Conservation (phyloP, 1,284 basidiomycete genomes). For the Ceratobasidium sp. region DNA sequence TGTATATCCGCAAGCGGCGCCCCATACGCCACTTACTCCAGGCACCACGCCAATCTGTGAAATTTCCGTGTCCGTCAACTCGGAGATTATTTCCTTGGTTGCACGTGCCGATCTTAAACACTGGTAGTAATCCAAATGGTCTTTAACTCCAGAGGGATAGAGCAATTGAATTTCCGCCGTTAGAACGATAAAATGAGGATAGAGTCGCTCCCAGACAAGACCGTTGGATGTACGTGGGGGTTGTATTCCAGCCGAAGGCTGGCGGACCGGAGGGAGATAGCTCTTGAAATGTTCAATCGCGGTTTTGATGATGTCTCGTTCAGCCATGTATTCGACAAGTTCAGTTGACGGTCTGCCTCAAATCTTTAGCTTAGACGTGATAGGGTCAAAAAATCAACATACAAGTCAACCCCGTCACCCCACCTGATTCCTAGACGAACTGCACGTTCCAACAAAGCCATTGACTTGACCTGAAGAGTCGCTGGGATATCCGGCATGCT, state of each 20-base stretch:
- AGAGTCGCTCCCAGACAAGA: constrained; percentile 22
- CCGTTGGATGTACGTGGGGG: neutral
- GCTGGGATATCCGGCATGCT: neutral
- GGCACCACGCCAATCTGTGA: constrained; percentile 15
- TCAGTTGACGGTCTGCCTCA: neutral
- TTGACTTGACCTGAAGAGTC: constrained; percentile 27
- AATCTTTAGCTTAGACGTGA: neutral
- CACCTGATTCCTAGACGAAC: constrained; percentile 32
- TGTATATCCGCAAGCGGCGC: neutral
- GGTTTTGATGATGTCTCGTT: neutral
- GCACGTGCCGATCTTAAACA: constrained; percentile 10
- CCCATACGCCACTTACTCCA: neutral
- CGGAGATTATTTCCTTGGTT: neutral
- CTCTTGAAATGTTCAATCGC: constrained; percentile 14
- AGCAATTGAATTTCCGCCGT: constrained; percentile 20
- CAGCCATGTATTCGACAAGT: constrained; percentile 15
- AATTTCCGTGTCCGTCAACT: constrained; percentile 14
- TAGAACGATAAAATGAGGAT: constrained; percentile 14
- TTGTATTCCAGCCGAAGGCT: neutral
- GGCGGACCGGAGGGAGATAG: constrained; percentile 2
- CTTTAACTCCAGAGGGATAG: constrained; percentile 3
- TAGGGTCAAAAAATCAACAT: neutral
- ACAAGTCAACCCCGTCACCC: constrained; percentile 9
- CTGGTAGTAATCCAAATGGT: neutral
- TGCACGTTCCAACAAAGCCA: constrained; percentile 25